A percentile compares a stretch with the other conserved stretches of the same genome.
phyloP scores from a whole-genome alignment of 2,329 filamentous ascomycete genomes.

The Cercospora zeina region DNA sequence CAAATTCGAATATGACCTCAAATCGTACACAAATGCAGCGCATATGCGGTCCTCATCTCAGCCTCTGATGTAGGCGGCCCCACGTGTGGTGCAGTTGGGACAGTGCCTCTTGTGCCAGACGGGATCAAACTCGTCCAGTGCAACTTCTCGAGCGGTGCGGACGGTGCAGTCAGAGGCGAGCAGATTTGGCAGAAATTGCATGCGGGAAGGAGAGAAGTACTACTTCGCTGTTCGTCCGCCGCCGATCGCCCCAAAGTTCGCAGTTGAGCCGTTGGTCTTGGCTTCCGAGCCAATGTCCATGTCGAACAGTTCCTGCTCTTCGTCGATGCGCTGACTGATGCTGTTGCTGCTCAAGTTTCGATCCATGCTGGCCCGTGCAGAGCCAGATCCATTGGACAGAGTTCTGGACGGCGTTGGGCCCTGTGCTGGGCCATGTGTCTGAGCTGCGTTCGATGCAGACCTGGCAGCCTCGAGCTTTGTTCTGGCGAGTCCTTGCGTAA shows the following conservation, averaged over 20 bases:
- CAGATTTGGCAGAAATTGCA: neutral
- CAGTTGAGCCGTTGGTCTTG: constrained; percentile 14
- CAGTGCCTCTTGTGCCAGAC: constrained; percentile 1
- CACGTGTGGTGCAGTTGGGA: constrained; percentile 1
- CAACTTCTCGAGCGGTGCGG: neutral
- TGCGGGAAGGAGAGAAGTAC: constrained; percentile 6
- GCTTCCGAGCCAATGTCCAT: constrained; percentile 29
- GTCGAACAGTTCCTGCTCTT: constrained; percentile 32
- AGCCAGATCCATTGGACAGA: constrained; percentile 26
- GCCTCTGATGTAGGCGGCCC: neutral
- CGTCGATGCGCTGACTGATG: constrained; percentile 31
- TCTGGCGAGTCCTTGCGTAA: constrained; percentile 55
- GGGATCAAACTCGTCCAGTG: neutral
- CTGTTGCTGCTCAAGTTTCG: constrained; percentile 30
- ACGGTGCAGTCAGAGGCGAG: constrained; percentile 1
- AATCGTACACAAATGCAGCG: neutral
- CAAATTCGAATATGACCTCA: neutral
- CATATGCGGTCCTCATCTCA: neutral
- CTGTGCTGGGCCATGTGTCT: neutral
- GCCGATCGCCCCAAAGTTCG: constrained; percentile 28
- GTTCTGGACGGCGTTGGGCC: constrained; percentile 22
- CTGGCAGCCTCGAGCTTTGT: constrained; percentile 41
- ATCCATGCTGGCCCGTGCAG: constrained; percentile 29
- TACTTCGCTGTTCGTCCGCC: constrained; percentile 27
- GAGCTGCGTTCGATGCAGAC: constrained; percentile 23